A percentile compares a stretch with the other conserved stretches of the same genome.
These are phyloP conservation scores for Cyclaneusma minus DNA, from an alignment of 2,329 filamentous ascomycete genomes.

Conservation along the genomic window DNA sequence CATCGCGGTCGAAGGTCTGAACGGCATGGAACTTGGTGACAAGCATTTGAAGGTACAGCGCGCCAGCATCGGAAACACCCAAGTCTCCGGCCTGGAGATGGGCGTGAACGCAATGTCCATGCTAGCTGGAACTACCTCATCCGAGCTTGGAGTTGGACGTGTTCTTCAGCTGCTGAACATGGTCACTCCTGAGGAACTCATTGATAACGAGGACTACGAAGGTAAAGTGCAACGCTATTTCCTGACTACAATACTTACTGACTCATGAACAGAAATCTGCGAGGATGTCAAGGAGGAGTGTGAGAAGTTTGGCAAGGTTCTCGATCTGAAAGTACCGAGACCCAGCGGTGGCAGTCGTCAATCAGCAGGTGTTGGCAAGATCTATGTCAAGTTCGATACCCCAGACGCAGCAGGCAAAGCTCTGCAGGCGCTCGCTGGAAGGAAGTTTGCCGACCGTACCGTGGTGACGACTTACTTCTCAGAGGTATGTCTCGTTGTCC, in stretches of 20 bases:
- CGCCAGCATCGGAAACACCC: slow-evolving; percentile 87
- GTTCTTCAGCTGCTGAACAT: slow-evolving; percentile 94
- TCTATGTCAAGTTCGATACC: slow-evolving; percentile 85
- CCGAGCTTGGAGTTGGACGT: slow-evolving; percentile 62
- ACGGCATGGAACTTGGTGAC: slow-evolving; percentile 86
- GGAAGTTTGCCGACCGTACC: slow-evolving; percentile 92
- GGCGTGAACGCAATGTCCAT: slow-evolving; percentile 96
- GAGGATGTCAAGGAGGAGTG: slow-evolving; percentile 93
- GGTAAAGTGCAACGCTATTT: slow-evolving; percentile 35
- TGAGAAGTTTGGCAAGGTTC: slow-evolving; percentile 69
- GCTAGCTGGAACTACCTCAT: slow-evolving; percentile 77
- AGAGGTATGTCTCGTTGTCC: slow-evolving; percentile 43
- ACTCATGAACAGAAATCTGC: slow-evolving; percentile 58
- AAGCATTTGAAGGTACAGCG: slow-evolving; percentile 72
- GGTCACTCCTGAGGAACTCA: slow-evolving; percentile 89
- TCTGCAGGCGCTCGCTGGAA: slow-evolving; percentile 74
- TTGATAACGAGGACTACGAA: slow-evolving; percentile 90
- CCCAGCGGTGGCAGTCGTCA: slow-evolving; percentile 71
- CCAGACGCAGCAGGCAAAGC: slow-evolving; percentile 69
- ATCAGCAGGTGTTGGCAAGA: slow-evolving; percentile 86
- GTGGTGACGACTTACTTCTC: slow-evolving; percentile 95
- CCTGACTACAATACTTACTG: slow-evolving; percentile 3
- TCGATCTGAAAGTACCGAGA: slow-evolving; percentile 86
- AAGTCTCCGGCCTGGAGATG: slow-evolving; percentile 83
- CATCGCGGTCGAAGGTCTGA: slow-evolving; percentile 77